Evolutionary conservation across 129 eudicot species (phyloP), one percentile per base, ranked within the genome.

Genomic region (Artemisia tridentata): DNA sequence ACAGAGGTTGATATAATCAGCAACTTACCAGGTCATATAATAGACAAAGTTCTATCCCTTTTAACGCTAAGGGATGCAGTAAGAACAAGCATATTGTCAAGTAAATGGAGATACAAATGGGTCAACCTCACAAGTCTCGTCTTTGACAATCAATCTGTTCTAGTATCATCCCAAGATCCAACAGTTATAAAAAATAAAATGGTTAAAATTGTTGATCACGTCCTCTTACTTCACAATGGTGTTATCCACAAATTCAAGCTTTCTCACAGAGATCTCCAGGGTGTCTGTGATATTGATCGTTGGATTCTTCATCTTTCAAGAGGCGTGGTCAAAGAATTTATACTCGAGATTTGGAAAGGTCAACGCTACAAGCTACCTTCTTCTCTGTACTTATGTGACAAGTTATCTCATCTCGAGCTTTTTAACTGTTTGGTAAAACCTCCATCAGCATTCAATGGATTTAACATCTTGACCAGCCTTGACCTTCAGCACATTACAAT

Each of bases 61-160:
- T 75, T 92, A 67, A 70, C 96, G 0, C 79, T 92, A 34, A 75
- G 91, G 75, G 98, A 91, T 80, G 96, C 96, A 2, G 95, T 86
- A 47, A 84, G 98, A 74, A 82, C 95, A 21, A 84, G 95, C 73
- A 59, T 88, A 6, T 80, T 86, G 43, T 83, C 91, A 29, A 86
- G 76, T 73, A 86, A 79, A 60, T 88, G 98, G 98, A 83, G 98
- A 66, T 86, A 88, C 88, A 92, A 84, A 74, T 92, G 96, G 98
- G 82, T 80, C 31, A 79, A 82, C 19, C 84, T 92, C 14, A 91
- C 98, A 71, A 57, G 77, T 75, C 95, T 92, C 10, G 83, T 86
- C 25, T 92, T 92, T 17, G 98, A 92, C 73, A 86, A 88, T 72
- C 88, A 83, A 23, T 86, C 96, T 31, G 88, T 85, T 14, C 61